Evolutionary conservation across 2,329 filamentous ascomycete species (phyloP), one percentile per base, ranked within the genome.

Genomic region (Pseudocercospora fuligena): DNA sequence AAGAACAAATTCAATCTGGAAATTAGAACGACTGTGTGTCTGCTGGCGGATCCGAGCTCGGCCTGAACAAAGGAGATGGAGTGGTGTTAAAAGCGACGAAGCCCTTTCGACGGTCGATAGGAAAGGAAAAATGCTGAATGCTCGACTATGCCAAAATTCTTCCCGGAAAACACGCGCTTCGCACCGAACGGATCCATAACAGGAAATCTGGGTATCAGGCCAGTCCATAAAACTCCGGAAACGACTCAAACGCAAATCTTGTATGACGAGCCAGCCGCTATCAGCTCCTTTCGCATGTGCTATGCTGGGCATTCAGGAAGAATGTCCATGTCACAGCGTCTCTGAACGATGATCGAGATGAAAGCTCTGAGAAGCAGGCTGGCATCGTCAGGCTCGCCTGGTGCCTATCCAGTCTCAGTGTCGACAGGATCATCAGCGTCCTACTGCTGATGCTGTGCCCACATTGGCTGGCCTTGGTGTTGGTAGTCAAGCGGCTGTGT

Each of bases 401-500:
- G 25, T 51, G 33, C 12, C 11, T 51, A 40, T 40, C 21, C 54
- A 63, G 29, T 36, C 40, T 40, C 25, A 49, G 40, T 16, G 58
- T 61, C 36, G 64, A 54, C 60, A 33, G 56, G 25, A 14, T 61
- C 65, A 61, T 56, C 60, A 51, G 33, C 31, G 25, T 63, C 46
- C 58, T 66, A 65, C 47, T 71, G 66, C 62, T 78, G 75, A 66
- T 77, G 77, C 61, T 78, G 76, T 74, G 85, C 80, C 86, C 85
- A 87, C 75, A 87, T 80, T 74, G 87, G 85, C 65, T 79, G 81
- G 71, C 83, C 81, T 78, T 88, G 90, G 69, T 87, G 82, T 53
- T 90, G 88, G 72, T 90, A 91, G 63, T 88, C 84, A 6, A 78
- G 71, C 12, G 77, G 77, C 27, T 94, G 92, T 0, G 90, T 88